Evolutionary conservation across 1,284 basidiomycete species (phyloP).

Genomic region (Sanghuangporus baumii): DNA sequence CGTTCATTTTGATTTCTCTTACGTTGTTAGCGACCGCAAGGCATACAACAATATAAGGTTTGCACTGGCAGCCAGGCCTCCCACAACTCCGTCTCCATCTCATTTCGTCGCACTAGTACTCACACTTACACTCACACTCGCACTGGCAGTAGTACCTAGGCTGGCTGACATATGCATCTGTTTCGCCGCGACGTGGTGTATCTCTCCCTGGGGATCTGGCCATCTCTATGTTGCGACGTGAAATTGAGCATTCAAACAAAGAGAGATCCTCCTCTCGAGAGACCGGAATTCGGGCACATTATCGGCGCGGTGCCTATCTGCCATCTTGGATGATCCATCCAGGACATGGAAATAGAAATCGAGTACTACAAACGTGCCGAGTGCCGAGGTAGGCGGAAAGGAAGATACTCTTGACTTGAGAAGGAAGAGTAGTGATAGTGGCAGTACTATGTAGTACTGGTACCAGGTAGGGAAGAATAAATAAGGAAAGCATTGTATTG

Average conservation of each 20-base stretch:
- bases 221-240: not conserved
- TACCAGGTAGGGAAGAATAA: not conserved
- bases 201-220: not conserved
- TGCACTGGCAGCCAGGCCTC: not conserved
- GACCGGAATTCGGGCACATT: not conserved
- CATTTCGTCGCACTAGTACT: not conserved
- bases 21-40: not conserved
- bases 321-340: not conserved
- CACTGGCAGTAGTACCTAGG: too few species aligned
- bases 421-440: not conserved
- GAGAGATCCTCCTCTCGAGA: not conserved
- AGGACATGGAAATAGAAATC: not conserved
- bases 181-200: not conserved
- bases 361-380: not conserved
- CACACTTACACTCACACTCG: too few species aligned
- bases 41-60: not conserved
- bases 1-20: not conserved
- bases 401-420: too few species aligned
- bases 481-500: not conserved
- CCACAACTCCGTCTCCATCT: not conserved
- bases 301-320: not conserved
- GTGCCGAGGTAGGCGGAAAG: not conserved
- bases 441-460: too few species aligned
- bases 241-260: not conserved
- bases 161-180: not conserved